phyloP scores from a whole-genome alignment of 768 basidiomycete species.

The Boletus rubescentipes region DNA sequence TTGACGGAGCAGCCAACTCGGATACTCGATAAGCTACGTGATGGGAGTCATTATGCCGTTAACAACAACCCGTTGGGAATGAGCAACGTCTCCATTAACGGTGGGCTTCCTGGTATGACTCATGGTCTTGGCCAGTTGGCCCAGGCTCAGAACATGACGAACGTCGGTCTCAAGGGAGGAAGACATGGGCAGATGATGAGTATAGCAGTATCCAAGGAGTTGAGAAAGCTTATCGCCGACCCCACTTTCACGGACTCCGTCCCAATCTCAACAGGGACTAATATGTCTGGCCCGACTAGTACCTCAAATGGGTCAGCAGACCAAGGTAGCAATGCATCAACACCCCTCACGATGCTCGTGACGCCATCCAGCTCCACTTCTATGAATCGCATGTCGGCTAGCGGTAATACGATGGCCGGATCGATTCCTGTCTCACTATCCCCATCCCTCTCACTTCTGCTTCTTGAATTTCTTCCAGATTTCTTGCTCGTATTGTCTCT shows the following conservation, averaged over 20 bases:
- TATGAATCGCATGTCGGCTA: slow-evolving; percentile 9
- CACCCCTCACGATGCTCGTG: slow-evolving; percentile 22
- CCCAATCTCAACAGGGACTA: slow-evolving; percentile 42
- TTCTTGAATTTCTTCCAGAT: slow-evolving; percentile 68
- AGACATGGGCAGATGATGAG: slow-evolving; percentile 28
- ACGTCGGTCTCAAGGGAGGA: slow-evolving; percentile 21
- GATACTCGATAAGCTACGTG: slow-evolving; percentile 74
- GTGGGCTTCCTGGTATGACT: background rate
- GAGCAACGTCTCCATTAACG: background rate
- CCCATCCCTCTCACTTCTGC: slow-evolving; percentile 36
- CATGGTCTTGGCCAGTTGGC: slow-evolving; percentile 11
- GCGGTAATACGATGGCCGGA: slow-evolving; percentile 20
- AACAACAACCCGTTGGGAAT: slow-evolving; percentile 45
- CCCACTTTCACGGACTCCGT: slow-evolving; percentile 48
- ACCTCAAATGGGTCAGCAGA: slow-evolving; percentile 11
- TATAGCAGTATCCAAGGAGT: slow-evolving; percentile 49
- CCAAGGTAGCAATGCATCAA: slow-evolving; percentile 8
- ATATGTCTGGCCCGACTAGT: slow-evolving; percentile 30
- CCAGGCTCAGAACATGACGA: slow-evolving; percentile 21
- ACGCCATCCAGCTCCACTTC: slow-evolving; percentile 17
- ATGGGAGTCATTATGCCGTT: slow-evolving; percentile 69
- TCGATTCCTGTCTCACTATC: slow-evolving; percentile 48
- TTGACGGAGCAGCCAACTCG: slow-evolving; percentile 82
- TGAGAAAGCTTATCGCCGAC: slow-evolving; percentile 49
- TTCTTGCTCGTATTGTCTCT: slow-evolving; percentile 90